Base-by-base conservation (phyloP, 2,329 filamentous ascomycete genomes). In the Colletotrichum spaethianum region DNA sequence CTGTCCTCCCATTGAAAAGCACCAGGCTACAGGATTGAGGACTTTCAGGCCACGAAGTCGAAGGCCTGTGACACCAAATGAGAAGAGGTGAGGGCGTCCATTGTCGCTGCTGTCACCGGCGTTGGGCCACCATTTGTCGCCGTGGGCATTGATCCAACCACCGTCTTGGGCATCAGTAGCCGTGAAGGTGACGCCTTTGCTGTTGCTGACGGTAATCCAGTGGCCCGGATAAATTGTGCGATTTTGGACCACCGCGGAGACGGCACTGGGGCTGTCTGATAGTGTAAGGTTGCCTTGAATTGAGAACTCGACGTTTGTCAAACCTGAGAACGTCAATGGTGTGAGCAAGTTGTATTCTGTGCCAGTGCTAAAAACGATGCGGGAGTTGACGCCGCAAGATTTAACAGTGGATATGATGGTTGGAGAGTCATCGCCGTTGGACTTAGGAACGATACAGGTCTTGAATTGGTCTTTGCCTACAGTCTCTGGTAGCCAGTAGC, bases 171-270 rank as follows among this genome's bases (percentile, higher is more conserved):
- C 11, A 1, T 6, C 38, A 4, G 63, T 28, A 5, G 53, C 57
- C 1, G 61, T 70, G 62, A 70, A 53, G 0, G 67, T 70, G 20
- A 70, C 67, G 23, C 67, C 61, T n/a, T 60, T 52, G 62, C 67
- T 70, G 52, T 70, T 60, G 36, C 52, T n/a, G 14, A 70, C 36
- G 8, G 61, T 70, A 61, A 70, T 66, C 67, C 67, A 70, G 53
- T 70, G 61, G 18, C 67, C 61, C 0, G 67, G 53, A 53, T 70
- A 70, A 7, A 38, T 55, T 1, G 61, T 23, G 36, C n/a, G 31
- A 36, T 70, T 65, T 7, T 28, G 23, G 20, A 70, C 67, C 2
- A 70, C 61, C 4, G 67, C 67, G 2, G 67, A 46, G 33, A 70
- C 67, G 33, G 20, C 16, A 3, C 61, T 36, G 16, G 61, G 67